Evolutionary conservation across 2,329 filamentous ascomycete genomes (phyloP).

Genomic region (Calonectria fujianensis): DNA sequence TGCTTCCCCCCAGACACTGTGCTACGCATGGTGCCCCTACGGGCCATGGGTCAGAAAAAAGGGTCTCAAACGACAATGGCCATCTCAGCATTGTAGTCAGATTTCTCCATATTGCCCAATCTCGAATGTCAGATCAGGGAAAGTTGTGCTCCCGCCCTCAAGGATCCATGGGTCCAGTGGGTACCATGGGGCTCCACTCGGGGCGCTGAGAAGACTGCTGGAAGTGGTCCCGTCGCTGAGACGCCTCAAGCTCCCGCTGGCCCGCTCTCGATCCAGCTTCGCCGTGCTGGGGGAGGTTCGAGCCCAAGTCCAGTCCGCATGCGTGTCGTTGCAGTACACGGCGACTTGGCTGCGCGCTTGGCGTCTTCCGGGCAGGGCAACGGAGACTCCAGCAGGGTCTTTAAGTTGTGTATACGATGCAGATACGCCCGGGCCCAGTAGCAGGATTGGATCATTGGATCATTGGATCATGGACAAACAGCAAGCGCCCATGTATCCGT

Average conservation of each 20-base stretch:
- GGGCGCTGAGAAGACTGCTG: constrained; percentile 42
- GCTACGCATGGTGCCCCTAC: not conserved
- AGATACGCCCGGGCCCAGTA: constrained; percentile 9
- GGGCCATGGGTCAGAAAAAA: not conserved
- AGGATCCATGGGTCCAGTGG: constrained; percentile 20
- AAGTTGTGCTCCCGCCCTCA: constrained; percentile 5
- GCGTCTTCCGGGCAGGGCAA: constrained; percentile 31
- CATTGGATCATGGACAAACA: constrained; percentile 14
- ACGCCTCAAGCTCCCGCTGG: constrained; percentile 38
- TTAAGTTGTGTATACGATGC: not conserved
- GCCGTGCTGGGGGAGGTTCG: constrained; percentile 3
- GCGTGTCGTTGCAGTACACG: not conserved
- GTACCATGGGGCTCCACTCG: not conserved
- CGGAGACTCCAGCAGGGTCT: constrained; percentile 9
- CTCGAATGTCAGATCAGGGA: constrained; percentile 23
- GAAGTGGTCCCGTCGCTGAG: constrained; percentile 26
- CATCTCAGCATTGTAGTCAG: constrained; percentile 15
- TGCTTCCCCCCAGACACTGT: not conserved
- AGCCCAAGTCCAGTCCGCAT: constrained; percentile 23
- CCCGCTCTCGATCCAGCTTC: constrained; percentile 28
- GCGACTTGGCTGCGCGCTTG: constrained; percentile 20
- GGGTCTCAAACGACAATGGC: constrained; percentile 3
- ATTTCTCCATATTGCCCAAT: constrained; percentile 21
- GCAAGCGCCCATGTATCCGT: not conserved
- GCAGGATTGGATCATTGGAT: not conserved